These are phyloP conservation scores for Trypanosomatidae sp. DNA, from an alignment of 208 protist species.

Conservation along the genomic window DNA sequence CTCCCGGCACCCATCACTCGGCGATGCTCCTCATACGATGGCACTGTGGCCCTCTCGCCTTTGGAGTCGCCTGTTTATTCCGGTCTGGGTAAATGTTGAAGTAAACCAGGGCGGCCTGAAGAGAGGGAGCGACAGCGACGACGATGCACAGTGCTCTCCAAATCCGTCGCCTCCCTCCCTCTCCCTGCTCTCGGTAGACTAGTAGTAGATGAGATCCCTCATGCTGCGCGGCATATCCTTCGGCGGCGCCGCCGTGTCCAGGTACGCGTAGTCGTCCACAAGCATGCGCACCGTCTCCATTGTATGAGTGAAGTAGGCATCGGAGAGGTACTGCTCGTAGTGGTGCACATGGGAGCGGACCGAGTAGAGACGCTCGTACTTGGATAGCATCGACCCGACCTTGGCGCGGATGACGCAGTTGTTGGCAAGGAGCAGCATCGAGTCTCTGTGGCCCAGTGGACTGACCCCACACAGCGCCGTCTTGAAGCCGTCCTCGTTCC, in stretches of 20 bases:
- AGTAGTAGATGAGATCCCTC: constrained; percentile 84
- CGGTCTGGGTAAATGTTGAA: not conserved
- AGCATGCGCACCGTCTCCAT: constrained; percentile 68
- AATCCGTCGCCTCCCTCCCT: not conserved
- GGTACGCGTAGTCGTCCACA: constrained; percentile 86
- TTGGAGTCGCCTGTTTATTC: not conserved
- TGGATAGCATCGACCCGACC: constrained; percentile 65
- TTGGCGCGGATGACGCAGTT: constrained; percentile 87
- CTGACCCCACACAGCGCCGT: constrained; percentile 93
- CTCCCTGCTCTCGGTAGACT: not conserved
- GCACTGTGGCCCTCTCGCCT: not conserved
- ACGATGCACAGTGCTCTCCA: not conserved
- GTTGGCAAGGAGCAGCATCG: constrained; percentile 94
- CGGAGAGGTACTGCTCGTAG: constrained; percentile 90
- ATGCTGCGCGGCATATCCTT: constrained; percentile 67
- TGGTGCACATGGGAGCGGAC: constrained; percentile 93
- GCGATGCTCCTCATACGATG: too few relatives aligned
- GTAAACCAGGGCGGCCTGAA: not conserved
- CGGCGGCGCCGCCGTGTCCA: constrained; percentile 56
- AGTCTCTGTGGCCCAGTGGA: constrained; percentile 89
- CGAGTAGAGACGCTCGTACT: constrained; percentile 93
- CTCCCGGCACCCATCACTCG: not conserved
- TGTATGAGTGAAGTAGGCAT: constrained; percentile 78
- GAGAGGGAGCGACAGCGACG: not conserved
- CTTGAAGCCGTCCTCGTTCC: constrained; percentile 98